These are phyloP conservation scores for Penicillium sp. DNA, from an alignment of 2,329 filamentous ascomycete species.

Conservation along the genomic window DNA sequence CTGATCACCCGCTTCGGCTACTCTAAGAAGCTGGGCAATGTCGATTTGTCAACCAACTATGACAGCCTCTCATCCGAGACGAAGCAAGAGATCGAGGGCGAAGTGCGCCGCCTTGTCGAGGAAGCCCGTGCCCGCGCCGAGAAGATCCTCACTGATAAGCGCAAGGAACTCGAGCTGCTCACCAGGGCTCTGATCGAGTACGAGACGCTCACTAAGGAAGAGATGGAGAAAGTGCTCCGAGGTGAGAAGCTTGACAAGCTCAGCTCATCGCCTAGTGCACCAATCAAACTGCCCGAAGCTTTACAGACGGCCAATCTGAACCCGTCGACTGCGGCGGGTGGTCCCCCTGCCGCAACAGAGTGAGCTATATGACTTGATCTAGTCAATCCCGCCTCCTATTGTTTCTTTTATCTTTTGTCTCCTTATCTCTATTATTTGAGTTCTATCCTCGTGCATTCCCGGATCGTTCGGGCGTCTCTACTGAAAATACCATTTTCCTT, in stretches of 20 bases:
- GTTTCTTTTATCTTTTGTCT: neutral
- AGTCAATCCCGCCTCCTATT: neutral
- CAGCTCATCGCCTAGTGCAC: slow-evolving; percentile 51
- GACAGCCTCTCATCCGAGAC: slow-evolving; percentile 81
- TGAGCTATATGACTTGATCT: slow-evolving; percentile 10
- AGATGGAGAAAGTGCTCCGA: slow-evolving; percentile 85
- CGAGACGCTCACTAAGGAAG: slow-evolving; percentile 84
- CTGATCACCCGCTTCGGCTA: slow-evolving; percentile 92
- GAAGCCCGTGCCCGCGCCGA: slow-evolving; percentile 75
- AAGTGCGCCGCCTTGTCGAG: slow-evolving; percentile 82
- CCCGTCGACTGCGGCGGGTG: slow-evolving; percentile 23
- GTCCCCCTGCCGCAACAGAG: slow-evolving; percentile 23
- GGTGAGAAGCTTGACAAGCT: slow-evolving; percentile 80
- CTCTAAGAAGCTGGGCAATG: slow-evolving; percentile 82
- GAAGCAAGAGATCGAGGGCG: slow-evolving; percentile 79
- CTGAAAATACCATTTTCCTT: slow-evolving; percentile 24
- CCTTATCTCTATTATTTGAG: slow-evolving; percentile 7
- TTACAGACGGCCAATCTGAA: slow-evolving; percentile 33
- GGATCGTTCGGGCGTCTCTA: slow-evolving; percentile 24
- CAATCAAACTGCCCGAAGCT: slow-evolving; percentile 67
- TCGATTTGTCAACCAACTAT: slow-evolving; percentile 83
- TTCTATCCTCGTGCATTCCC: slow-evolving; percentile 19
- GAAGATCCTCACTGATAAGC: slow-evolving; percentile 69
- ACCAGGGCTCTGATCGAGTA: slow-evolving; percentile 91
- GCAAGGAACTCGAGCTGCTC: slow-evolving; percentile 82